Percentiles rank a stretch among this genome's conserved stretches.
These are phyloP conservation scores for Fagopyrum homotropicum DNA, from an alignment of 148 eudicot genomes.

Conservation along the genomic window DNA sequence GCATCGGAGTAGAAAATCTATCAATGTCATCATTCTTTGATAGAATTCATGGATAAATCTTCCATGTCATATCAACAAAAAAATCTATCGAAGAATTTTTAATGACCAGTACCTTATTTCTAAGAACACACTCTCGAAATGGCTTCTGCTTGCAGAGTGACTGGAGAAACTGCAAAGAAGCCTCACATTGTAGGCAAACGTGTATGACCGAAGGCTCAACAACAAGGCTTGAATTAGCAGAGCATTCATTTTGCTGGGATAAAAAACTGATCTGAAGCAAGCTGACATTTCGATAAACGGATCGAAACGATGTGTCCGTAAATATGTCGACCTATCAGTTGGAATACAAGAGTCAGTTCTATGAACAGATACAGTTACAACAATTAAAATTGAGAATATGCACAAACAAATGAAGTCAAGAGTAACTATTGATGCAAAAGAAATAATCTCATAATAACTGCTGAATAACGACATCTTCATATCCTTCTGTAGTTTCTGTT, in stretches of 20 bases:
- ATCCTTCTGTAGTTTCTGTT: neutral
- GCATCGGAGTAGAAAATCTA: neutral
- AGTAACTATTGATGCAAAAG: neutral
- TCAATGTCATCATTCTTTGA: neutral
- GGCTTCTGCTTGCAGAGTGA: conserved; percentile 70
- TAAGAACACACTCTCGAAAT: conserved; percentile 73
- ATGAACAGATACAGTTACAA: neutral
- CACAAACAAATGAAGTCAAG: neutral
- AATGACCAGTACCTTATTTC: conserved; percentile 56
- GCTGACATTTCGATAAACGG: conserved; percentile 54
- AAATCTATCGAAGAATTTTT: neutral
- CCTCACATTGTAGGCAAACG: conserved; percentile 87
- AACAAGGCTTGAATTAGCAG: conserved; percentile 23
- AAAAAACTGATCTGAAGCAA: conserved; percentile 57
- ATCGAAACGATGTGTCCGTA: conserved; percentile 74
- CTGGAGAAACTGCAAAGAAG: conserved; percentile 86
- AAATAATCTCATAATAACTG: neutral
- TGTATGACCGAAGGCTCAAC: conserved; percentile 39
- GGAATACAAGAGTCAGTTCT: neutral
- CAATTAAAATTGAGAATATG: neutral
- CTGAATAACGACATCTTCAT: neutral
- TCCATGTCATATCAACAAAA: neutral
- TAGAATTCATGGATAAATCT: neutral
- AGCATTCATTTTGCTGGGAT: conserved; percentile 27
- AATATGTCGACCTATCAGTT: conserved; percentile 71